Base-by-base conservation (phyloP, 345 rosid genomes). In the Barbarea vulgaris region DNA sequence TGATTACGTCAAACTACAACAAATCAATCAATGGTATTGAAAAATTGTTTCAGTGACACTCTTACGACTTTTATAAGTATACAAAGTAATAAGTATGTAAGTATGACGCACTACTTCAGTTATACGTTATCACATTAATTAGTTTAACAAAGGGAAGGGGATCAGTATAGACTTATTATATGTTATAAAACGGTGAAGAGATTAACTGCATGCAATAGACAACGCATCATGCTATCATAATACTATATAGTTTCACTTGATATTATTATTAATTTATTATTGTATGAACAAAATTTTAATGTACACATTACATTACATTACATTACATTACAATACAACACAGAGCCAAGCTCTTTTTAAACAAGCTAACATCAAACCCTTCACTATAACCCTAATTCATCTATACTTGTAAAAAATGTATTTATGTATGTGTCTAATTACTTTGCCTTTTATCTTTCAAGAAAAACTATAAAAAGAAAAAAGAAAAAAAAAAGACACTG, bases 271-370 rank as follows among this genome's bases (percentile, higher is more conserved):
- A n/a, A n/a, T n/a, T n/a, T 64, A 44, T 70, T 70, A 41, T 64
- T 36, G 62, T 77, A 64, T 71, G 55, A 18, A 70, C 80, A 77
- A 56, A 70, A 56, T 3, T 42, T 11, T 57, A 77, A 64, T 77
- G 67, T 77, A 77, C 76, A 77, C 60, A 63, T 53, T 56, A 62
- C 58, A 69, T 59, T 33, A 77, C n/a, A n/a, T n/a, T n/a, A n/a
- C 59, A 62, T 51, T 55, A 61, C 56, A 68, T 58, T 42, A 57
- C 73, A 39, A 37, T 37, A 51, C 41, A 61, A 60, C 14, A 42
- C 39, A 22, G 2, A 64, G 34, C 65, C 64, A 76, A 31, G 17
- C 53, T 7, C 10, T 44, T 65, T 30, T 31, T 8, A 31, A 19
- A 36, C 34, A 77, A 46, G 46, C 71, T 56, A 62, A 56, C 61